phyloP scores from a whole-genome alignment of 2,329 filamentous ascomycete genomes.

The Alternaria triticina region DNA sequence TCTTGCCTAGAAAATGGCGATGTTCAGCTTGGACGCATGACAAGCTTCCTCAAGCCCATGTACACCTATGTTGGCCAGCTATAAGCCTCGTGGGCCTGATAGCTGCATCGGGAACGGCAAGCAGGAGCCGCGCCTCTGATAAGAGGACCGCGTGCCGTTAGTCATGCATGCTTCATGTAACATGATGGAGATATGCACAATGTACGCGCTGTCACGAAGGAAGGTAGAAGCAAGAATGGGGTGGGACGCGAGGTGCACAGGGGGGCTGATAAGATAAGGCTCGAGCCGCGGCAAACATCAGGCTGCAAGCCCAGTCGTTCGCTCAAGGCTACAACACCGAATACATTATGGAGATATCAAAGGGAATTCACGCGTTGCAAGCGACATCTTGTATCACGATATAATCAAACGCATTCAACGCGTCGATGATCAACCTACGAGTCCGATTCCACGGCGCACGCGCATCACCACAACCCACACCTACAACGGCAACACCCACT shows the following conservation, averaged over 20 bases:
- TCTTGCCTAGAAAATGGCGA: background rate
- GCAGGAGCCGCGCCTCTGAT: background rate
- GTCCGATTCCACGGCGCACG: background rate
- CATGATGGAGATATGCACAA: background rate
- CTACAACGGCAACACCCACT: conserved; percentile 30
- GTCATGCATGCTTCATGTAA: background rate
- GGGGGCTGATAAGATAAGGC: conserved; percentile 10
- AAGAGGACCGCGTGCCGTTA: background rate
- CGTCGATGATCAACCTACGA: background rate
- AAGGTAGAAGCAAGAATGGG: conserved; percentile 5
- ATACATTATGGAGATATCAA: too few species aligned
- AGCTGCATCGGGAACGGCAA: background rate
- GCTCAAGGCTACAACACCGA: background rate
- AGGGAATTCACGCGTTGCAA: rapidly evolving
- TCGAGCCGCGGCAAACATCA: background rate
- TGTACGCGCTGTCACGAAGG: conserved; percentile 1
- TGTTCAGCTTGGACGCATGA: background rate
- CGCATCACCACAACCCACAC: background rate
- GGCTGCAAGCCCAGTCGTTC: background rate
- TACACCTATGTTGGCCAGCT: conserved; percentile 3
- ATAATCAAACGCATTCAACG: rapidly evolving
- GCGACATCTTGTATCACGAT: background rate
- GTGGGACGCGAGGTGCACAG: background rate
- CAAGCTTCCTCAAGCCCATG: background rate
- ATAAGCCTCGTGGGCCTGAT: background rate